A percentile compares a stretch with the other conserved stretches of the same genome.
Evolutionary conservation across 108 stramenopile species (phyloP).

Genomic region (Parietichytrium sp.): DNA sequence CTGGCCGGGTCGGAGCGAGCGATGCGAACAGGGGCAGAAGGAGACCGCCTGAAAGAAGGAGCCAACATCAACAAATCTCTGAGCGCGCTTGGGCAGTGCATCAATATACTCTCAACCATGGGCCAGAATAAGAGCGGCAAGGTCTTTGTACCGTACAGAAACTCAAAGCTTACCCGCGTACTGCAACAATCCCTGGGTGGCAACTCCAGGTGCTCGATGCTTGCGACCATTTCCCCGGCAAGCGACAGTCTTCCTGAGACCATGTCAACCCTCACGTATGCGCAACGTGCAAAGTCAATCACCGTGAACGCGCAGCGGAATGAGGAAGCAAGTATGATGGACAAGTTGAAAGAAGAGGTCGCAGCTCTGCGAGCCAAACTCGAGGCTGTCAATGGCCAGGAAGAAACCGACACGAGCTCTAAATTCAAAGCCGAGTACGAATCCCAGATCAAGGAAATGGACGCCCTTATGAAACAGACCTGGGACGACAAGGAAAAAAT

Average conservation of each 20-base stretch:
- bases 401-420: too few relatives aligned
- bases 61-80: constrained; percentile 84
- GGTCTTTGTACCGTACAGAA: constrained; percentile 58
- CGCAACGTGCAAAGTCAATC: constrained; percentile 52
- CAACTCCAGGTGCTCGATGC: constrained; percentile 60
- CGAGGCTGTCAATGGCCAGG: too few relatives aligned
- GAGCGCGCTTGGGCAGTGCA: constrained; percentile 49
- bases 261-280: constrained; percentile 55
- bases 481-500: too few relatives aligned
- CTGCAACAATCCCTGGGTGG: constrained; percentile 61
- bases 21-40: constrained; percentile 70
- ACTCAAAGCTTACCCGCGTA: constrained; percentile 60
- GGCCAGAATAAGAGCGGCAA: constrained; percentile 3
- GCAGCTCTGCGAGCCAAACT: too few relatives aligned
- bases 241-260: constrained; percentile 56
- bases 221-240: constrained; percentile 59
- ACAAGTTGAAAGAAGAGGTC: too few relatives aligned
- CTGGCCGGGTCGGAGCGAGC: constrained; percentile 67
- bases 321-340: constrained; percentile 55
- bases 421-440: too few relatives aligned
- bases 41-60: constrained; percentile 73
- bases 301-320: constrained; percentile 37
- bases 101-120: constrained; percentile 26
- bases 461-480: too few relatives aligned
- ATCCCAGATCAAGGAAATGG: too few relatives aligned